Evolutionary conservation across 1,284 basidiomycete species (phyloP), one percentile per base, ranked within the genome.

Genomic region (Ceratobasidium sp.): DNA sequence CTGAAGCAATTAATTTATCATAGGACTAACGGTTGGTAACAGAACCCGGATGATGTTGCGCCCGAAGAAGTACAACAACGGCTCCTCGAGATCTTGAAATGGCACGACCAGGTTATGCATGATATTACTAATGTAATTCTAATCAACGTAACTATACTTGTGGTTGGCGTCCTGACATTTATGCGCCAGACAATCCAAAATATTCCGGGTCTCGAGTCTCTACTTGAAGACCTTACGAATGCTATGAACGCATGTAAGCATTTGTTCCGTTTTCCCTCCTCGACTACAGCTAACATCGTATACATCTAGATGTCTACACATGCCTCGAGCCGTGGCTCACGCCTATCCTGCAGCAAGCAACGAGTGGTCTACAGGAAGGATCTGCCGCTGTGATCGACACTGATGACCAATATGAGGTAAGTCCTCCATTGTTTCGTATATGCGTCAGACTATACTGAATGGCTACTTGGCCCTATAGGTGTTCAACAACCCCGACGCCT

Each of bases 331-430:
- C 95, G 0, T 93, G 93, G 86, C 84, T 96, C 75, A 93, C 92
- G 82, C 93, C 94, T 0, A 84, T 94, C 60, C 83, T 94, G 82
- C 89, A 92, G 83, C 87, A 88, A 3, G 92, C 94, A 0, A 95
- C 93, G 0, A 82, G 84, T 10, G 90, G 90, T 1, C 86, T 96
- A 28, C 86, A 87, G 77, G 84, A 86, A 42, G 91, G 90, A 3
- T 94, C 94, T 0, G 90, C 90, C 26, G 92, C 95, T 82, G 94
- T 95, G 28, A 94, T 96, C 82, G 88, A 95, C 84, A 91, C 86
- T 15, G 89, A 92, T 80, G 94, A 96, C 83, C 95, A 96, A 83
- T 95, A 93, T 81, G 91, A 93, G 84, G 91, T 89, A 80, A 64
- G 82, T 80, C 1, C 33, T 33, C 33, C 4, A 56, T 71, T 40